A percentile compares a stretch with the other conserved stretches of the same genome.
These are phyloP conservation scores for Epichloe elymi DNA, from an alignment of 2,329 filamentous ascomycete genomes.

Conservation along the genomic window DNA sequence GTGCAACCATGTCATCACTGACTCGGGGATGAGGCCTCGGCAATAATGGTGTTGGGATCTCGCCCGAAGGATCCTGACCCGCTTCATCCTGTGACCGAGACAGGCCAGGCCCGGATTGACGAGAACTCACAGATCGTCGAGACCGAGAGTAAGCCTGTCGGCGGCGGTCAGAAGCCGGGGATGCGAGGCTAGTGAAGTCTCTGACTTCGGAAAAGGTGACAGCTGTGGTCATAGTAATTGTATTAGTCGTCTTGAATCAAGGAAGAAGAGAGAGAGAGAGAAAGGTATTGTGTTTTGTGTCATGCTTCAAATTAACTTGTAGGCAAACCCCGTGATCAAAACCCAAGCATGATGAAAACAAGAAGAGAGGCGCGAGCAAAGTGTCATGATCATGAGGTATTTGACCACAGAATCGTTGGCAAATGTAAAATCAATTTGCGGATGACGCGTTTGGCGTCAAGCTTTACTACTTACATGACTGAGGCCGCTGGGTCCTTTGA, in stretches of 20 bases:
- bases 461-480: conserved; percentile 2
- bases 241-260: neutral
- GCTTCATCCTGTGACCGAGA: conserved; percentile 12
- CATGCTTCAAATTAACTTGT: too few species aligned
- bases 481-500: conserved; percentile 1
- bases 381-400: too few species aligned
- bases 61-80: neutral
- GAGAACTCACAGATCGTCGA: conserved; percentile 13
- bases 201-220: neutral
- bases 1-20: conserved; percentile 21
- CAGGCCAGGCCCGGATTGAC: conserved; percentile 13
- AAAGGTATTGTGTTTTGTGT: too few species aligned
- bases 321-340: too few species aligned
- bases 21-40: conserved; percentile 2
- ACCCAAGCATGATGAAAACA: too few species aligned
- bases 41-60: neutral
- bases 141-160: conserved; percentile 15
- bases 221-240: neutral
- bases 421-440: neutral
- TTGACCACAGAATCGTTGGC: too few species aligned
- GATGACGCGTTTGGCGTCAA: neutral
- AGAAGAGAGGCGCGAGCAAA: too few species aligned
- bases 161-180: conserved; percentile 12
- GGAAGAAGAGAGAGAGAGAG: too few species aligned
- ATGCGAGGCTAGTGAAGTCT: conserved; percentile 4